Conservation (phyloP, 768 basidiomycete species). For the Jaapia argillacea region DNA sequence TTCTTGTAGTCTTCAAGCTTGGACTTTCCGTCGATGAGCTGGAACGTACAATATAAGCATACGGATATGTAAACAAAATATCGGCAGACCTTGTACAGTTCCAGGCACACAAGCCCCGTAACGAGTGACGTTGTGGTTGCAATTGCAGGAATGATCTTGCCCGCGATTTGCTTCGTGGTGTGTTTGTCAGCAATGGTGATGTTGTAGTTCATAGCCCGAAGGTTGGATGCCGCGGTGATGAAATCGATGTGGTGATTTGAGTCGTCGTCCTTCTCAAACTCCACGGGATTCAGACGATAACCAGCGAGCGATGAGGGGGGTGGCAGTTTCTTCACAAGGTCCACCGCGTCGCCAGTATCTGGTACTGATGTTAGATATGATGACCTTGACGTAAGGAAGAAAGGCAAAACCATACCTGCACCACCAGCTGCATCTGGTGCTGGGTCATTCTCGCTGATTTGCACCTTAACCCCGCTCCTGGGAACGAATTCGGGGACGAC, state of each 20-base stretch:
- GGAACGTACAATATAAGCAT: not conserved
- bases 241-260: conserved; percentile 98
- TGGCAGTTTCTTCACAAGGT: conserved; percentile 63
- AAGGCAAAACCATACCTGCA: conserved; percentile 8
- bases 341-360: conserved; percentile 43
- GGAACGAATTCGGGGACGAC: conserved; percentile 91
- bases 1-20: conserved; percentile 96
- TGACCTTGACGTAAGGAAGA: conserved; percentile 1
- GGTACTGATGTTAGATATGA: conserved; percentile 9
- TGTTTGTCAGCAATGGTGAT: conserved; percentile 84
- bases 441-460: conserved; percentile 89
- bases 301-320: conserved; percentile 87
- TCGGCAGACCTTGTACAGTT: conserved; percentile 84
- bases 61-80: not conserved
- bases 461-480: conserved; percentile 84
- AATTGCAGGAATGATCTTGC: conserved; percentile 98
- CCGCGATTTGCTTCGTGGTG: conserved; percentile 94
- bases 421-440: conserved; percentile 44
- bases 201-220: conserved; percentile 91
- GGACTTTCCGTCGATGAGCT: conserved; percentile 94
- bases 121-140: conserved; percentile 97
- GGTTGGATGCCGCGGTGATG: conserved; percentile 94
- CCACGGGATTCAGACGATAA: conserved; percentile 91
- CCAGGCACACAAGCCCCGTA: conserved; percentile 91
- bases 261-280: conserved; percentile 99